Evolutionary conservation across 345 rosid species (phyloP).

Genomic region (Citrus reticulata): DNA sequence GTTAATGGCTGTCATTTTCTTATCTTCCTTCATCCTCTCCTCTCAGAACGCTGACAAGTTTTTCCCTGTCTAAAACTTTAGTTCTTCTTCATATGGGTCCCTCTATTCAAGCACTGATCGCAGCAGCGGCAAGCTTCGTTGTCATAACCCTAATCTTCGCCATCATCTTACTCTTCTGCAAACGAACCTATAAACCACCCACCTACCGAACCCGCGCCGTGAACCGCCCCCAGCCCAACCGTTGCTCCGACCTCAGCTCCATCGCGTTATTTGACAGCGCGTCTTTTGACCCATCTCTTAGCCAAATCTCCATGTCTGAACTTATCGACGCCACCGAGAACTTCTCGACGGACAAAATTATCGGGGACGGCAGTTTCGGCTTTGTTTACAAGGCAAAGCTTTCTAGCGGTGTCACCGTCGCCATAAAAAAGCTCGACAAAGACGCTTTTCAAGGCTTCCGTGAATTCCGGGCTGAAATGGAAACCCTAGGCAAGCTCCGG

Average conservation of each 20-base stretch:
- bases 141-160: slow-evolving; percentile 21
- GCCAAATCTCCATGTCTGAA: slow-evolving; percentile 61
- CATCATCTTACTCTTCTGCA: slow-evolving; percentile 26
- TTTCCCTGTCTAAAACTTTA: neutral
- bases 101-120: slow-evolving; percentile 4
- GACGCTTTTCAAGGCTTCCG: slow-evolving; percentile 89
- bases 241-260: slow-evolving; percentile 14
- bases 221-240: slow-evolving; percentile 16
- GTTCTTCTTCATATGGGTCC: slow-evolving; percentile 7
- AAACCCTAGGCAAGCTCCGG: slow-evolving; percentile 56
- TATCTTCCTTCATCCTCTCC: neutral
- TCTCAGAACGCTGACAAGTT: neutral
- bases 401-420: slow-evolving; percentile 54
- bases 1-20: slow-evolving; percentile 23
- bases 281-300: slow-evolving; percentile 54
- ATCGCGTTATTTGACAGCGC: slow-evolving; percentile 35
- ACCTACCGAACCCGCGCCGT: slow-evolving; percentile 8
- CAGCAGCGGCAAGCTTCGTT: slow-evolving; percentile 29
- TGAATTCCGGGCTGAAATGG: slow-evolving; percentile 89
- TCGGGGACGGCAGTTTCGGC: slow-evolving; percentile 97
- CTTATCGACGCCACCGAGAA: slow-evolving; percentile 53
- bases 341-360: slow-evolving; percentile 63
- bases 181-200: slow-evolving; percentile 3
- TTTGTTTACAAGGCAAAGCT: slow-evolving; percentile 67
- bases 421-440: slow-evolving; percentile 72